Evolutionary conservation across 768 basidiomycete species (phyloP).

Genomic region (Hydnum rufescens): DNA sequence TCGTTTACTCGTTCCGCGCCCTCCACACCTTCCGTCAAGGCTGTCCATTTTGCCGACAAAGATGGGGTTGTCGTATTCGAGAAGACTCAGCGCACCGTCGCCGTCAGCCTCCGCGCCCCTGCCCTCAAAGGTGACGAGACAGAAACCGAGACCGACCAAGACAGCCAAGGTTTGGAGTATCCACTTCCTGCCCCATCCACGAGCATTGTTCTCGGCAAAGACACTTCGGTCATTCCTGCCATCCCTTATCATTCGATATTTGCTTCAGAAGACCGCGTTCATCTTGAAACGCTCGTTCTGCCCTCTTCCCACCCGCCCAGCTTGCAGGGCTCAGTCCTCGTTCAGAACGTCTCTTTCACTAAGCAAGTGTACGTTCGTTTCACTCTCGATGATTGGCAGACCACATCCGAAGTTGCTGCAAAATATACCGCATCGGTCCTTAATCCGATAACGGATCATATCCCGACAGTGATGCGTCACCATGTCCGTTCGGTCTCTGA

Average conservation of each 20-base stretch:
- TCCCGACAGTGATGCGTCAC: conserved; percentile 11
- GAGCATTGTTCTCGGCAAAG: not conserved
- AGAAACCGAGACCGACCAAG: conserved; percentile 6
- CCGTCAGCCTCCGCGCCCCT: not conserved
- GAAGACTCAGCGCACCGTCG: conserved; percentile 7
- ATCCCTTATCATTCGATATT: not conserved
- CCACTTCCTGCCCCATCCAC: conserved; percentile 6
- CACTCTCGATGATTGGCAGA: conserved; percentile 91
- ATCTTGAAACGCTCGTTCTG: not conserved
- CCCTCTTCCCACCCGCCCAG: not conserved
- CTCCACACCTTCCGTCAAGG: conserved; percentile 6
- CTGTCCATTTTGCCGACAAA: conserved; percentile 8
- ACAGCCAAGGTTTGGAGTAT: conserved; percentile 1
- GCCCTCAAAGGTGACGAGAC: conserved; percentile 6
- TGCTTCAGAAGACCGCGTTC: not conserved
- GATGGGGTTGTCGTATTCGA: conserved; percentile 9
- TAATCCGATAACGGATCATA: conserved; percentile 4
- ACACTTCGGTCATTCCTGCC: not conserved
- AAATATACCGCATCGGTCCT: conserved; percentile 32
- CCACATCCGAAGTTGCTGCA: conserved; percentile 79
- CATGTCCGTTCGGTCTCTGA: conserved; percentile 12
- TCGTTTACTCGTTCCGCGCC: conserved; percentile 10
- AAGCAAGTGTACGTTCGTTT: conserved; percentile 82
- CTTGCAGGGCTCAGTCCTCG: conserved; percentile 49
- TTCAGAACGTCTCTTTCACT: conserved; percentile 70